phyloP scores from a whole-genome alignment of 441 rosid genomes.

The Geranium incanum region DNA sequence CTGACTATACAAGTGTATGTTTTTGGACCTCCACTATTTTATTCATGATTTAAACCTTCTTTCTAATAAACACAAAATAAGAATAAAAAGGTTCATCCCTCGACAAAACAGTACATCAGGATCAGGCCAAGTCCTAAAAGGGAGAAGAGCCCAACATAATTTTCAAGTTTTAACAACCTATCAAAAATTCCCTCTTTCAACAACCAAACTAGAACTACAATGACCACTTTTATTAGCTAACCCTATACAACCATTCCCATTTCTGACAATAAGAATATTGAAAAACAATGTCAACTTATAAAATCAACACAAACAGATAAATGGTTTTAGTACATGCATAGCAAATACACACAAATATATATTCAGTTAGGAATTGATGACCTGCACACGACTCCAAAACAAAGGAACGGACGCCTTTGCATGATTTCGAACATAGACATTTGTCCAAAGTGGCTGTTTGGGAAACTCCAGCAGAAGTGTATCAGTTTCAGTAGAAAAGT shows the following conservation, averaged over 20 bases:
- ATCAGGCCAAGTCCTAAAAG: no score
- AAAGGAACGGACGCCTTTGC: slow-evolving; percentile 95
- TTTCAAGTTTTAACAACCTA: neutral
- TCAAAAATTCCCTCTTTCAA: neutral
- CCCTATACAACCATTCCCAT: neutral
- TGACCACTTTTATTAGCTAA: neutral
- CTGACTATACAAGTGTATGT: neutral
- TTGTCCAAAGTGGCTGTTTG: slow-evolving; percentile 90
- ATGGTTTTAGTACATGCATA: neutral
- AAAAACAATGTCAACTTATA: neutral
- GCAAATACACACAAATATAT: neutral
- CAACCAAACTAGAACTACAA: neutral
- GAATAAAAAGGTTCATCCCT: neutral
- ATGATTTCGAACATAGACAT: slow-evolving; percentile 72
- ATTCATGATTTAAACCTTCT: neutral
- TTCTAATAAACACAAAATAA: neutral
- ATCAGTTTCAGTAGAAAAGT: slow-evolving; percentile 78
- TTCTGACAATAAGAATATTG: neutral
- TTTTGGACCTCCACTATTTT: neutral
- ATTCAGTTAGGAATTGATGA: slow-evolving; percentile 22
- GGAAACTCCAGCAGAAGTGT: slow-evolving; percentile 96
- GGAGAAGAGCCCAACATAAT: no score
- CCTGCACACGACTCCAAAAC: slow-evolving; percentile 99
- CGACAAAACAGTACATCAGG: no score
- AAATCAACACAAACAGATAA: neutral